phyloP scores from a whole-genome alignment of 495 filamentous ascomycete genomes.

The Cercophora newfieldiana region DNA sequence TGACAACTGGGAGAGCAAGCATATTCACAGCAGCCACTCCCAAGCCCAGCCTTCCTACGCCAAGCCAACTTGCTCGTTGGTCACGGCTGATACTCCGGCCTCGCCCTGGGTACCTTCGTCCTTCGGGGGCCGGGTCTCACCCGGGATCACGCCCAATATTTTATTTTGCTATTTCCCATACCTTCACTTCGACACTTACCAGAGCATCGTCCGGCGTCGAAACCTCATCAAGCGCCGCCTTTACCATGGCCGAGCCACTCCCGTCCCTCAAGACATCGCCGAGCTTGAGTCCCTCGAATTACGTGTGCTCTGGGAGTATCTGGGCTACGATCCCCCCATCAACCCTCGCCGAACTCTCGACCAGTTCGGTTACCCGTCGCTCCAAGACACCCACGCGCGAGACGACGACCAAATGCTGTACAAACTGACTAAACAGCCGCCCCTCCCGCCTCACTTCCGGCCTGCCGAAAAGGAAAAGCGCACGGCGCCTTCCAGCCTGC shows the following conservation, averaged over 20 bases:
- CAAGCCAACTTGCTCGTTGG: conserved; percentile 46
- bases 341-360: conserved; percentile 66
- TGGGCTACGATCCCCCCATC: conserved; percentile 63
- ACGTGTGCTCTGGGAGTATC: conserved; percentile 63
- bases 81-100: conserved; percentile 40
- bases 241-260: conserved; percentile 57
- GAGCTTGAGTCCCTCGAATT: conserved; percentile 56
- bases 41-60: conserved; percentile 49
- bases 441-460: neutral
- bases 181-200: conserved; percentile 69
- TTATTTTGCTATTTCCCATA: conserved; percentile 52
- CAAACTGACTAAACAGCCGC: conserved; percentile 58
- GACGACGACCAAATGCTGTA: conserved; percentile 73
- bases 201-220: conserved; percentile 58
- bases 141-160: conserved; percentile 42
- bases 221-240: conserved; percentile 57
- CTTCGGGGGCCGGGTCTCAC: conserved; percentile 26
- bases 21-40: conserved; percentile 46
- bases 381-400: conserved; percentile 60
- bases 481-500: neutral
- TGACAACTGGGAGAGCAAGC: conserved; percentile 49
- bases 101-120: conserved; percentile 35
- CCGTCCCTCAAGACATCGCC: conserved; percentile 55
- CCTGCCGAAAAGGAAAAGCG: neutral
- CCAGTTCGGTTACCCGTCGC: conserved; percentile 65